A percentile compares a stretch with the other conserved stretches of the same genome.
Conservation (phyloP, 306 rosid genomes). For the Luffa aegyptiaca region DNA sequence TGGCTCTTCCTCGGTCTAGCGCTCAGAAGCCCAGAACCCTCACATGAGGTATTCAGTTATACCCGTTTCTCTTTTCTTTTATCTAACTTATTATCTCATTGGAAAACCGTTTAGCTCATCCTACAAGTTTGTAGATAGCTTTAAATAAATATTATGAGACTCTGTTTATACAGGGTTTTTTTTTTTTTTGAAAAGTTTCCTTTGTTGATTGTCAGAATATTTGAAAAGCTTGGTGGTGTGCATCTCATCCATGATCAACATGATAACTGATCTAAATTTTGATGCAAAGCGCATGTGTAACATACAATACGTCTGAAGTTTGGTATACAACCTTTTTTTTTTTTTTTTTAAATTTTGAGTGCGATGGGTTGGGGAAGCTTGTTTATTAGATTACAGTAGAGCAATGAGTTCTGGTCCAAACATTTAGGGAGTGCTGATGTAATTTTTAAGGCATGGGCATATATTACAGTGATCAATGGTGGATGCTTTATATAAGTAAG, state of each 20-base stretch:
- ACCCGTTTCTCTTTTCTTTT: constrained; percentile 19
- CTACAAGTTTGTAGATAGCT: constrained; percentile 29
- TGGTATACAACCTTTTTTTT: neutral
- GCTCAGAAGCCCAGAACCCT: constrained; percentile 49
- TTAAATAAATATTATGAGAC: neutral
- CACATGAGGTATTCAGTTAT: constrained; percentile 54
- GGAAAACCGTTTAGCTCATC: constrained; percentile 11
- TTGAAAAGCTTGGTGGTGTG: constrained; percentile 15
- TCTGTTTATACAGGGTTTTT: constrained; percentile 7
- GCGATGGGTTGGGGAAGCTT: neutral
- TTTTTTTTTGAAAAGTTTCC: neutral
- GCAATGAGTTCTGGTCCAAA: neutral
- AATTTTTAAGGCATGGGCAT: constrained; percentile 26
- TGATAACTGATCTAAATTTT: constrained; percentile 11
- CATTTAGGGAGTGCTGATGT: constrained; percentile 16
- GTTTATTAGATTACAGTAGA: neutral
- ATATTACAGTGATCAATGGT: constrained; percentile 22
- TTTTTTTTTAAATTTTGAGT: neutral
- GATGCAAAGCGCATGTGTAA: neutral
- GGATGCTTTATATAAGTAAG: constrained; percentile 19
- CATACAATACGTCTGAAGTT: neutral
- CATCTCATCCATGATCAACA: neutral
- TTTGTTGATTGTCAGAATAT: constrained; percentile 15
- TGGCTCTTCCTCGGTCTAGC: constrained; percentile 70
- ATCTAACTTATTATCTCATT: constrained; percentile 4